Evolutionary conservation across 2,329 filamentous ascomycete genomes (phyloP).

Genomic region (Alternaria solani): DNA sequence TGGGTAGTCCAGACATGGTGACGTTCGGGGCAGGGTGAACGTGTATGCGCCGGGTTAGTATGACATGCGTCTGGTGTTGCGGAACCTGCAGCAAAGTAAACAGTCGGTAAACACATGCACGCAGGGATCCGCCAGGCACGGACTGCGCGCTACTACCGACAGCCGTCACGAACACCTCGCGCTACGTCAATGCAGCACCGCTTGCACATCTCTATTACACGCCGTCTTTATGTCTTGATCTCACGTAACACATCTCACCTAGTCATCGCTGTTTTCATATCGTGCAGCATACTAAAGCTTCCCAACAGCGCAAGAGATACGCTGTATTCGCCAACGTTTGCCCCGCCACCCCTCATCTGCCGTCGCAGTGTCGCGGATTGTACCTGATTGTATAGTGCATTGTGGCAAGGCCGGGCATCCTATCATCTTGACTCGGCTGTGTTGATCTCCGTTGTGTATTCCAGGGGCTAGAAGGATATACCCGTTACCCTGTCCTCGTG

Average conservation of each 20-base stretch:
- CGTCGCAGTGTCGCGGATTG: neutral
- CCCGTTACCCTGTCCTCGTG: conserved; percentile 31
- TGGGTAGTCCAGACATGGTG: conserved; percentile 63
- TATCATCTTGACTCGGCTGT: neutral
- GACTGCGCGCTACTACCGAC: neutral
- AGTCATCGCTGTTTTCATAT: neutral
- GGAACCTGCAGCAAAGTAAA: conserved; percentile 27
- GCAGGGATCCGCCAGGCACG: conserved; percentile 12
- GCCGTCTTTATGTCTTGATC: neutral
- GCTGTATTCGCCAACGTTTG: conserved; percentile 4
- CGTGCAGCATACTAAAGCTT: neutral
- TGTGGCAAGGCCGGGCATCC: neutral
- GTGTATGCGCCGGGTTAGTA: conserved; percentile 28
- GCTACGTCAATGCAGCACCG: conserved; percentile 15
- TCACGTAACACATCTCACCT: neutral
- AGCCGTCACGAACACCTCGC: conserved; percentile 11
- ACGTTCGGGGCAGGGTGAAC: conserved; percentile 22
- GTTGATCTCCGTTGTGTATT: neutral
- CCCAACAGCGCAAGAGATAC: neutral
- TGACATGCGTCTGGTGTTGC: conserved; percentile 16
- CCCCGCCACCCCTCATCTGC: conserved; percentile 27
- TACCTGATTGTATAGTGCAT: neutral
- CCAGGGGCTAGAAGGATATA: neutral
- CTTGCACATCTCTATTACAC: conserved; percentile 9
- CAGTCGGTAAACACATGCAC: conserved; percentile 27